phyloP scores from a whole-genome alignment of 1,139 yeast species.

The Scheffersomyces illinoinensis region DNA sequence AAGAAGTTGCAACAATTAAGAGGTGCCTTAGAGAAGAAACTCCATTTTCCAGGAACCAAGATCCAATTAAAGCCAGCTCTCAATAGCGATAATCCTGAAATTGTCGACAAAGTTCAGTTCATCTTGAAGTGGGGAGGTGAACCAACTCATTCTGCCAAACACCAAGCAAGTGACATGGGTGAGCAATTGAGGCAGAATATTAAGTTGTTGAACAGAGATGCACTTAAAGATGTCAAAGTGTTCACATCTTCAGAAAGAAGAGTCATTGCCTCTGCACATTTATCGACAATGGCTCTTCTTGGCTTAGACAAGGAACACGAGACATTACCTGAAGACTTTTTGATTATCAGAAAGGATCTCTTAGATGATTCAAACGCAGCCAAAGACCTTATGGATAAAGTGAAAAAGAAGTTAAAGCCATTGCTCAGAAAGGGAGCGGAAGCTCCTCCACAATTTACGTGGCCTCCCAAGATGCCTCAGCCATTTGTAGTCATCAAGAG shows the following conservation, averaged over 20 bases:
- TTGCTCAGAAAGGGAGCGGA: slow-evolving; percentile 92
- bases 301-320: slow-evolving; percentile 56
- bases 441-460: slow-evolving; percentile 98
- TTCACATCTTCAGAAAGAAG: slow-evolving; percentile 94
- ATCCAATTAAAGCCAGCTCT: slow-evolving; percentile 92
- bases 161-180: slow-evolving; percentile 93
- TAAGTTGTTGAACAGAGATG: slow-evolving; percentile 79
- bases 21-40: slow-evolving; percentile 83
- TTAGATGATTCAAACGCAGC: slow-evolving; percentile 98
- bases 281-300: slow-evolving; percentile 81
- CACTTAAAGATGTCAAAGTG: slow-evolving; percentile 80
- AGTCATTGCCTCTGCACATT: slow-evolving; percentile 87
- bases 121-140: slow-evolving; percentile 99
- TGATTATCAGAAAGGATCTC: slow-evolving; percentile 84
- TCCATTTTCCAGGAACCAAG: slow-evolving; percentile 93
- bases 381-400: slow-evolving; percentile 95
- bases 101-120: slow-evolving; percentile 90
- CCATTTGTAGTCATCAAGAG: slow-evolving; percentile 92
- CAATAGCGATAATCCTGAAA: slow-evolving; percentile 57
- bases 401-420: slow-evolving; percentile 94
- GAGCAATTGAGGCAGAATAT: slow-evolving; percentile 94
- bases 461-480: slow-evolving; percentile 99
- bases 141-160: slow-evolving; percentile 95
- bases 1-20: slow-evolving; percentile 75
- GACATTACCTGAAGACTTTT: slow-evolving; percentile 73